These are phyloP conservation scores for Xylaria sp. DNA, from an alignment of 2,329 filamentous ascomycete species.

Conservation along the genomic window DNA sequence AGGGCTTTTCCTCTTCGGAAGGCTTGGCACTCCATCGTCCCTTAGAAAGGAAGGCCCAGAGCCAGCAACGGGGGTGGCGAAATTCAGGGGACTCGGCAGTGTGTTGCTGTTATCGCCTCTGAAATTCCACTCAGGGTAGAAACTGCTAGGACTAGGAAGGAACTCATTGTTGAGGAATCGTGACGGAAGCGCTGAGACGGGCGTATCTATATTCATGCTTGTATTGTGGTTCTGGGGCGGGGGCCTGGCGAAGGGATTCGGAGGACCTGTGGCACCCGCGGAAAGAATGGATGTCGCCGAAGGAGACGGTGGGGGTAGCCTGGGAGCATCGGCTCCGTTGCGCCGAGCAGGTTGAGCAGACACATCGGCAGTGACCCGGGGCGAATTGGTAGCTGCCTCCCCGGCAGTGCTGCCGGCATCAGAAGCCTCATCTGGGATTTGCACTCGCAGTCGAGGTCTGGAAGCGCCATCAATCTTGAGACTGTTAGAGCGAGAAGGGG, in stretches of 20 bases:
- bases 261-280: conserved; percentile 89
- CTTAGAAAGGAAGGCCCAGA: conserved; percentile 72
- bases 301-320: conserved; percentile 90
- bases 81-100: conserved; percentile 90
- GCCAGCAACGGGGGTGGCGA: conserved; percentile 80
- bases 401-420: conserved; percentile 79
- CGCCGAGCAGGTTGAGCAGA: conserved; percentile 66
- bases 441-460: conserved; percentile 87
- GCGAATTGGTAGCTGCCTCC: conserved; percentile 68
- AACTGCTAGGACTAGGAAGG: conserved; percentile 88
- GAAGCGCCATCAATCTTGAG: conserved; percentile 70
- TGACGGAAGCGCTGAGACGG: conserved; percentile 92
- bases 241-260: conserved; percentile 94
- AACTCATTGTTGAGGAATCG: conserved; percentile 90
- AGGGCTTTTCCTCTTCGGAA: conserved; percentile 68
- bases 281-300: conserved; percentile 87
- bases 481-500: conserved; percentile 83
- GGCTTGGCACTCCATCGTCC: conserved; percentile 59
- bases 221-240: conserved; percentile 73
- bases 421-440: conserved; percentile 92
- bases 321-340: conserved; percentile 65
- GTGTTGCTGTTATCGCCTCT: conserved; percentile 80
- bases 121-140: conserved; percentile 93
- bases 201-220: conserved; percentile 76
- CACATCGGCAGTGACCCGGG: conserved; percentile 68